Evolutionary conservation across 371 early-diverging fungal genomes (phyloP).

Genomic region (Mucor lusitanicus): DNA sequence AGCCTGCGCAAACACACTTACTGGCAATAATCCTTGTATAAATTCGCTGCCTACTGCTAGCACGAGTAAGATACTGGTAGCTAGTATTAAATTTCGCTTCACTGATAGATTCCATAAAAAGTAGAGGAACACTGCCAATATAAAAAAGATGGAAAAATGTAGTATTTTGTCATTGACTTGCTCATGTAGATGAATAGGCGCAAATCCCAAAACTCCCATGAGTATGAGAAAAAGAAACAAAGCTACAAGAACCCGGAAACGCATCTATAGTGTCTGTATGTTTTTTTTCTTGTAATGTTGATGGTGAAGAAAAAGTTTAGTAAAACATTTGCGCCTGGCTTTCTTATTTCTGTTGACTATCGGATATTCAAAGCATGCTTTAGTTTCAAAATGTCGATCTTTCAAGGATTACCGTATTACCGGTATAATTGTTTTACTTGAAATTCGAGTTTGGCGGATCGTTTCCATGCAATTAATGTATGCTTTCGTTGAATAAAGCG

Average conservation of each 20-base stretch:
- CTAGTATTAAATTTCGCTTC: constrained; percentile 39
- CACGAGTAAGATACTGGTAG: constrained; percentile 20
- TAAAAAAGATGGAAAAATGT: constrained; percentile 39
- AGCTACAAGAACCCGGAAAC: constrained; percentile 33
- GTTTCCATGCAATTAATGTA: too few species aligned
- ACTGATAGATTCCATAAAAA: constrained; percentile 48
- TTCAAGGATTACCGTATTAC: too few species aligned
- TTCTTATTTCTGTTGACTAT: too few species aligned
- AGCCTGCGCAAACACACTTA: constrained; percentile 9
- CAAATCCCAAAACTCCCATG: constrained; percentile 49
- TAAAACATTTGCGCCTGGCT: too few species aligned
- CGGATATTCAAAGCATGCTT: too few species aligned
- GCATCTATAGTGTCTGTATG: constrained; percentile 26
- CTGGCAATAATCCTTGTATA: constrained; percentile 50
- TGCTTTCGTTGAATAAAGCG: too few species aligned
- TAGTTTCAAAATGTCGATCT: too few species aligned
- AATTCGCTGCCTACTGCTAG: constrained; percentile 44
- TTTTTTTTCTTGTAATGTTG: not conserved
- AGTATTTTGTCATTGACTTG: constrained; percentile 47
- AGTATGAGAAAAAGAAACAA: constrained; percentile 36
- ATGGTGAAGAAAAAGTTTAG: not conserved
- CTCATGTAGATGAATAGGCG: constrained; percentile 41
- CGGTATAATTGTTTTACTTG: too few species aligned
- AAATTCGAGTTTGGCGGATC: too few species aligned
- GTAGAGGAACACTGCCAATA: constrained; percentile 39